Evolutionary conservation across 2,329 filamentous ascomycete species (phyloP), one percentile per base, ranked within the genome.

Genomic region (Basipetospora chlamydospora): DNA sequence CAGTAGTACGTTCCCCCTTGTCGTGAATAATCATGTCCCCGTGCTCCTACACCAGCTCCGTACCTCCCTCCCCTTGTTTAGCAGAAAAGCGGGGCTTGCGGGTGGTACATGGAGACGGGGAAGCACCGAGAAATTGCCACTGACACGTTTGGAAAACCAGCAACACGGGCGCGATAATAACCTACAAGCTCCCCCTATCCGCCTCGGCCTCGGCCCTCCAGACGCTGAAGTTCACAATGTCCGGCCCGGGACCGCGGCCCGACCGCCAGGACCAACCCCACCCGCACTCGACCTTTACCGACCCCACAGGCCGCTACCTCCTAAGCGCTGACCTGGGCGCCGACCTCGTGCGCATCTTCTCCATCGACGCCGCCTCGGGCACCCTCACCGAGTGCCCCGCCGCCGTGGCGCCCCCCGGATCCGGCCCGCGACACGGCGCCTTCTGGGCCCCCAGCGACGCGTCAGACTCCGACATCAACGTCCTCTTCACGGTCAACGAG

Each of bases 191-290:
- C 3, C 60, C 60, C 2, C 46, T 62, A 10, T 42, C 43, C 7
- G 35, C 42, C 5, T 43, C 35, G n/a, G 48, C 50, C 4, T 43
- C 48, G 21, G 42, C 55, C 11, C 35, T 58, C 4, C 55, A 64
- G 41, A 53, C 52, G 40, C 43, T 60, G 33, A 51, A 54, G 26
- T 66, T 60, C 49, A 59, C 56, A 42, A 56, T 64, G 54, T 41
- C 53, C 3, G 44, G 47, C 7, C 55, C 57, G 0, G 66, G 67
- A 0, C 56, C 65, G 9, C 53, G 58, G 31, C 52, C 63, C 4
- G 49, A 46, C 21, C 63, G 70, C n/a, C 70, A 75, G 48, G 63
- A 72, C 39, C 60, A 58, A 5, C 58, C 69, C 5, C 70, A 74
- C 44, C 69, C 67, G 6, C 70, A 74, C 51, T 59, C 65, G 13